Evolutionary conservation across 2,329 filamentous ascomycete species (phyloP).

Genomic region (Didymella pomorum): DNA sequence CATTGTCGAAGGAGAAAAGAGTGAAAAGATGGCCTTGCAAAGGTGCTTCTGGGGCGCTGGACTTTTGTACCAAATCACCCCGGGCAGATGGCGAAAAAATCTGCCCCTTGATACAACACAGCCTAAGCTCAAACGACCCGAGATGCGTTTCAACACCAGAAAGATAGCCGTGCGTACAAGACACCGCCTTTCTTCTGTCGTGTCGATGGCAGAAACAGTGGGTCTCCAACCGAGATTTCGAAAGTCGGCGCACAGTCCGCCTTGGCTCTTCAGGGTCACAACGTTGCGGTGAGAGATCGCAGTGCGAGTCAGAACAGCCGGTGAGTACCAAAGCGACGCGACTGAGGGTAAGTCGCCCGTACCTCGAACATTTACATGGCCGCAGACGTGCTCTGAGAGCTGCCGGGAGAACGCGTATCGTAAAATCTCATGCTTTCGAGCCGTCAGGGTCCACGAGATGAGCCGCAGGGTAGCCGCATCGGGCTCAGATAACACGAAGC

Average conservation of each 20-base stretch:
- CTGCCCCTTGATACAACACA: constrained; percentile 25
- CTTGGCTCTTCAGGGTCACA: constrained; percentile 22
- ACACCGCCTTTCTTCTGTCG: constrained; percentile 34
- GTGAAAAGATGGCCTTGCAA: constrained; percentile 12
- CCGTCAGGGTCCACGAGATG: constrained; percentile 28
- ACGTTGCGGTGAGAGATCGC: constrained; percentile 19
- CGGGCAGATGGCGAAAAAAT: constrained; percentile 25
- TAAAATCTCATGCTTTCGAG: constrained; percentile 1
- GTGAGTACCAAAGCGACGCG: neutral
- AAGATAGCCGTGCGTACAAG: constrained; percentile 25
- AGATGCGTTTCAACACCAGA: constrained; percentile 33
- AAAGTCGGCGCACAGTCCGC: constrained; percentile 30
- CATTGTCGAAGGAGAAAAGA: constrained; percentile 17
- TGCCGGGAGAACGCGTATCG: neutral
- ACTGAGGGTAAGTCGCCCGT: neutral
- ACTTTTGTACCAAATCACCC: constrained; percentile 25
- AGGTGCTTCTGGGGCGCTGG: constrained; percentile 12
- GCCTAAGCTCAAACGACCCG: constrained; percentile 31
- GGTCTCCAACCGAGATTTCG: constrained; percentile 34
- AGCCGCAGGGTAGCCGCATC: constrained; percentile 32
- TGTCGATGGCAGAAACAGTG: constrained; percentile 26
- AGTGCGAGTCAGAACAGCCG: constrained; percentile 9
- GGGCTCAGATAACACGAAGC: constrained; percentile 25
- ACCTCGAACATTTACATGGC: too few relatives aligned
- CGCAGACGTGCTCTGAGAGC: neutral